These are phyloP conservation scores for Apiospora saccharicola DNA, from an alignment of 2,329 filamentous ascomycete genomes.

Conservation along the genomic window DNA sequence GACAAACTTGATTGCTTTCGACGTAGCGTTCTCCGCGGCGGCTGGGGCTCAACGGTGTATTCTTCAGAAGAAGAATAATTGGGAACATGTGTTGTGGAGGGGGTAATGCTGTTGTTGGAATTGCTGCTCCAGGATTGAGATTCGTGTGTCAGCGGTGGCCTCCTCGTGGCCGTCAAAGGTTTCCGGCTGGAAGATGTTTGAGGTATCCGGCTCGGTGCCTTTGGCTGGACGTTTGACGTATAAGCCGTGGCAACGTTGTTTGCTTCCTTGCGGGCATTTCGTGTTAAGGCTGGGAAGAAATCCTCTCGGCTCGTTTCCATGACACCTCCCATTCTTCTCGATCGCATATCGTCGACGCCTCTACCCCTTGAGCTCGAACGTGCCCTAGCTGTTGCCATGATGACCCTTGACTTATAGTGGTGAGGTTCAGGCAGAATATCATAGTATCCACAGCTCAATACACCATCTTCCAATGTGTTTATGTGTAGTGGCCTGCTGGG, in stretches of 20 bases:
- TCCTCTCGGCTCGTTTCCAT: conserved; percentile 40
- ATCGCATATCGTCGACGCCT: conserved; percentile 36
- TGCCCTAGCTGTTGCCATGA: conserved; percentile 43
- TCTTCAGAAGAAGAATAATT: conserved; percentile 32
- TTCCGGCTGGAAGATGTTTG: conserved; percentile 43
- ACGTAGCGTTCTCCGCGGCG: conserved; percentile 53
- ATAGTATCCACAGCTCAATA: conserved; percentile 33
- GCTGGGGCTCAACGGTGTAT: conserved; percentile 42
- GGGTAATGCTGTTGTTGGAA: conserved; percentile 42
- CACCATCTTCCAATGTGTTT: conserved; percentile 6
- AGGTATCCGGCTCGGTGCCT: conserved; percentile 46
- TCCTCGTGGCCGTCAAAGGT: conserved; percentile 30
- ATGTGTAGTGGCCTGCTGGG: background rate
- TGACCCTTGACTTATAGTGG: conserved; percentile 32
- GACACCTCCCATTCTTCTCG: conserved; percentile 38
- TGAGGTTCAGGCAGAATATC: conserved; percentile 31
- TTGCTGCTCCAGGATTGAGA: conserved; percentile 51
- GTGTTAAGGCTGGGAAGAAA: conserved; percentile 35
- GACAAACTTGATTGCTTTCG: conserved; percentile 58
- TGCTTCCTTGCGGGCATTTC: conserved; percentile 37
- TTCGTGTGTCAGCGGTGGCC: conserved; percentile 50
- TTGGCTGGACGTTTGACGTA: conserved; percentile 36
- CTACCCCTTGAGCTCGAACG: conserved; percentile 38
- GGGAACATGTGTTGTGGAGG: conserved; percentile 40
- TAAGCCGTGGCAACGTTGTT: conserved; percentile 32